Evolutionary conservation across 345 rosid genomes (phyloP), one percentile per base, ranked within the genome.

Genomic region (Salix dunnii): DNA sequence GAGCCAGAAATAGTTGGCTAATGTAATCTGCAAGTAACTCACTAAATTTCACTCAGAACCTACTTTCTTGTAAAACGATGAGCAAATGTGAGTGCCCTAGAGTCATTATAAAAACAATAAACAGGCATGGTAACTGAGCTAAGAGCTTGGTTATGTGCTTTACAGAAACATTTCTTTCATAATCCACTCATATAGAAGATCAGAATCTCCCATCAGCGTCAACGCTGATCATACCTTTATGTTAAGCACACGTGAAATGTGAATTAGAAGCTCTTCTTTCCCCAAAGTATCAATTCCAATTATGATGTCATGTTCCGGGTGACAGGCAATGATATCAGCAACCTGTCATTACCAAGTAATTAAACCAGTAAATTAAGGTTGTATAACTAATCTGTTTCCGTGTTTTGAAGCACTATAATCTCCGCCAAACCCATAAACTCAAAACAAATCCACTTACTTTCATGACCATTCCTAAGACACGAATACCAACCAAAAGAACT

Each of bases 261-360:
- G 85, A 79, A 90, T 68, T 55, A 94, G 82, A 49, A 92, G 86
- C 14, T 94, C 88, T 82, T 94, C 96, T 70, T 92, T 92, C 30
- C 98, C 98, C 81, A 92, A 73, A 18, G 86, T 74, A 76, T 91
- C 92, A 68, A 94, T 70, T 67, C 88, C 97, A 60, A 94, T 90
- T 75, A 94, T 75, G 67, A 94, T 67, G 75, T 90, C 94, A 68
- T 91, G 93, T 0, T 76, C 78, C 55, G 96, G 96, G 82, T 94
- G 89, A 78, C 92, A 86, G 31, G 84, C 75, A 69, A 92, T 91
- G 65, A 94, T 81, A 61, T 90, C 86, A 78, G 88, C 87, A 79
- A 90, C 86, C 91, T 89, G 83, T 70, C 28, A 70, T 68, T 69
- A 76, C 61, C 8, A 35, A 69, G 43, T 48, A 68, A 79, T 27